Evolutionary conservation across 2,329 filamentous ascomycete genomes (phyloP), one percentile per base, ranked within the genome.

Genomic region (Aspergillus sp.): DNA sequence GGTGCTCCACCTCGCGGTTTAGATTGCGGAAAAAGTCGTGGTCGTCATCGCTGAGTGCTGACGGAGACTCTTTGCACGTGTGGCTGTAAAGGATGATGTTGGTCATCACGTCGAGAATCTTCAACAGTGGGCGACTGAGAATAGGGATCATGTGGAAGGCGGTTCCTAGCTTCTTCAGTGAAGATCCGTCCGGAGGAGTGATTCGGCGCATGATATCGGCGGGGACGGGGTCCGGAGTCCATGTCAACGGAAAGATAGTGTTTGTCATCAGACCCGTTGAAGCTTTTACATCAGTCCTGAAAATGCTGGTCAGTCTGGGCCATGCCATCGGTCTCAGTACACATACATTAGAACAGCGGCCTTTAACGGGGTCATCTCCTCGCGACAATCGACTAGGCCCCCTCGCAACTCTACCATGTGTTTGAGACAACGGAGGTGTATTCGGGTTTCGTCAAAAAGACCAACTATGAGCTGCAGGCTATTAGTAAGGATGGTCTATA

Each of bases 401-500:
- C 71, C 70, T 5, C 70, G 65, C n/a, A 69, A 53, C 4, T 69
- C 66, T 11, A 74, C 68, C 66, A 74, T 70, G 10, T 60, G 62
- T 50, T 65, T 66, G 10, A 75, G 60, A 3, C 71, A 71, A 30
- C 61, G 59, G 8, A 74, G 59, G 54, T 76, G 73, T 19, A 74
- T 66, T 36, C 62, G 63, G 14, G 68, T 68, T 58, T 74, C 71
- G 36, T 65, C 63, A 47, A 73, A 73, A 33, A 69, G 58, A 9
- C 70, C 72, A 44, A 70, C 61, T 17, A 73, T 69, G 46, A 72
- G 54, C 69, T 72, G 32, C 16, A 9, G 9, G 30, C n/a, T 14
- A 38, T 63, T 45, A 63, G 58, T 30, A 36, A 3, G 9, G 19
- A 10, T 30, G 26, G 26, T 40, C 9, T 22, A 42, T 20, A 16